Percentiles rank a stretch among this genome's conserved stretches.
These are phyloP conservation scores for Brassica cretica DNA, from an alignment of 345 rosid genomes.

Conservation along the genomic window DNA sequence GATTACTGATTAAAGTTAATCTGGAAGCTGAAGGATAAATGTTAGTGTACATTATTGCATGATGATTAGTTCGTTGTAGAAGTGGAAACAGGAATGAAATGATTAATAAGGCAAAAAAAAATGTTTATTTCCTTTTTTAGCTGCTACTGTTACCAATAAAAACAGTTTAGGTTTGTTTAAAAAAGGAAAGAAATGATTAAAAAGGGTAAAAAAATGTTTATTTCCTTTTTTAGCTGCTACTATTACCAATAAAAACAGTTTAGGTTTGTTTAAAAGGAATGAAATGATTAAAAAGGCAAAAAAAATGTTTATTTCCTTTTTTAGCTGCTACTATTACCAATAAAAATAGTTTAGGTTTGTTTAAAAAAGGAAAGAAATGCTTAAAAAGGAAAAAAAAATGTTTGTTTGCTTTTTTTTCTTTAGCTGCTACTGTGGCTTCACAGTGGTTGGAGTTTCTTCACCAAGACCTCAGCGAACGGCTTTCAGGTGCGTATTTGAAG, in stretches of 20 bases:
- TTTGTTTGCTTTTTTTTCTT: conserved; percentile 30
- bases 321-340: no score
- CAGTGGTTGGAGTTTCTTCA: conserved; percentile 94
- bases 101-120: no score
- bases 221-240: conserved; percentile 71
- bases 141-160: no score
- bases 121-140: no score
- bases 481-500: conserved; percentile 59
- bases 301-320: no score
- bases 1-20: conserved; percentile 2
- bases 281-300: no score
- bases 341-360: no score
- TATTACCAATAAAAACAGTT: no score
- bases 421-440: conserved; percentile 91
- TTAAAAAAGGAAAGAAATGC: conserved; percentile 20
- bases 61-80: conserved; percentile 31
- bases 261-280: no score
- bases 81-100: neutral
- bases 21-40: conserved; percentile 8
- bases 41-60: conserved; percentile 15
- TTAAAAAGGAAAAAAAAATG: conserved; percentile 28
- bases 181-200: no score
- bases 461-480: conserved; percentile 87
- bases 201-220: neutral
- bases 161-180: no score